Evolutionary conservation across 2,329 filamentous ascomycete species (phyloP).

Genomic region (Diplodia mutila): DNA sequence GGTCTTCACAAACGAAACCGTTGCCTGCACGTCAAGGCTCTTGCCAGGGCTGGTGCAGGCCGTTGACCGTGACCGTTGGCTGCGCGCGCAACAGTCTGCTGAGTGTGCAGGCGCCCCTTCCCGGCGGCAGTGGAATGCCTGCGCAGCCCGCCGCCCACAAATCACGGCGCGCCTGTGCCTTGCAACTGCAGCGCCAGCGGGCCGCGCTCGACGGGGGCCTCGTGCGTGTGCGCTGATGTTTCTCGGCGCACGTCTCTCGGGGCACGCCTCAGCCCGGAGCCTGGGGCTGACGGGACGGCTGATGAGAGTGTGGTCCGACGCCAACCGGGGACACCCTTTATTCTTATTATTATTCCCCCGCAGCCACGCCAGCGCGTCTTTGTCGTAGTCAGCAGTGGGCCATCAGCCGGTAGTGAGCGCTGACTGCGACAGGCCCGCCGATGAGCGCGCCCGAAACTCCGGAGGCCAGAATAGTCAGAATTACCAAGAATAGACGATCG

Average conservation of each 20-base stretch:
- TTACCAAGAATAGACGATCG: background rate
- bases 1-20: conserved; percentile 11
- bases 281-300: background rate
- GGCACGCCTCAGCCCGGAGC: background rate
- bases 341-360: background rate
- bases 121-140: background rate
- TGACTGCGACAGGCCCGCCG: background rate
- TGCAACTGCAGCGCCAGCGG: conserved; percentile 7
- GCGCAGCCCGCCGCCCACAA: background rate
- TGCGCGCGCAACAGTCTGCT: background rate
- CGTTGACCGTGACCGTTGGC: background rate
- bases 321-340: background rate
- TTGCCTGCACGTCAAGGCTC: conserved; percentile 16
- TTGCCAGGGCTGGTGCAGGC: conserved; percentile 11
- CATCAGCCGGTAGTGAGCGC: background rate
- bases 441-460: background rate
- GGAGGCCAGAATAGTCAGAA: background rate
- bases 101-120: background rate
- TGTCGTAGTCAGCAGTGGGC: background rate
- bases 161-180: conserved; percentile 17
- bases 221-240: background rate
- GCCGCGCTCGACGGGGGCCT: background rate
- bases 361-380: background rate
- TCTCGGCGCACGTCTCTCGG: too few species aligned
- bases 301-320: background rate